Evolutionary conservation across 192 early-diverging fungal species (phyloP).

Genomic region (Mortierella hygrophila): DNA sequence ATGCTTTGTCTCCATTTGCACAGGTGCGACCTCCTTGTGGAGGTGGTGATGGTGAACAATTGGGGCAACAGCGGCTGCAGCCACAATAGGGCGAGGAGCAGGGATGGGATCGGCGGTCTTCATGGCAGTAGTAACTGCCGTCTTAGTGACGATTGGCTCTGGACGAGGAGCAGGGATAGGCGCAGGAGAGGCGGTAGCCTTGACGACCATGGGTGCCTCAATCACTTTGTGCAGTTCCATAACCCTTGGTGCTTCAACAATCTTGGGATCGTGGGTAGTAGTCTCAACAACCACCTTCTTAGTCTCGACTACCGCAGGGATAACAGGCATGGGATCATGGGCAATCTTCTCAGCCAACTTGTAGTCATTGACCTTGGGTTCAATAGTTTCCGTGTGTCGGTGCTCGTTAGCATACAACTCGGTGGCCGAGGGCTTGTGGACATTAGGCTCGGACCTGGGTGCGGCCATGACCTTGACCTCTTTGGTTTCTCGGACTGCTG

Average conservation of each 20-base stretch:
- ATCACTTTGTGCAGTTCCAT: neutral
- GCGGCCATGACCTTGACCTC: neutral
- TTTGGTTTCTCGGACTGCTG: neutral
- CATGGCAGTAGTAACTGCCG: neutral
- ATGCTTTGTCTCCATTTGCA: neutral
- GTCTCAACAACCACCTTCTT: neutral
- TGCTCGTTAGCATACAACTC: neutral
- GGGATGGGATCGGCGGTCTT: neutral
- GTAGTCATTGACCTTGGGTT: neutral
- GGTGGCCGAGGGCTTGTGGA: neutral
- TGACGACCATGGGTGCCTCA: neutral
- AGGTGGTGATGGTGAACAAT: neutral
- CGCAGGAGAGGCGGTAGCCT: neutral
- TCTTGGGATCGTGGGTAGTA: neutral
- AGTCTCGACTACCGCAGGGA: neutral
- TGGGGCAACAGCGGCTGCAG: neutral
- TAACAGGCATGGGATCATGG: neutral
- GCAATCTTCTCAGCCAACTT: neutral
- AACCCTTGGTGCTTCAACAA: neutral
- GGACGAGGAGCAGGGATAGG: neutral
- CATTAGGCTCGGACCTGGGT: neutral
- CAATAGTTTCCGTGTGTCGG: neutral
- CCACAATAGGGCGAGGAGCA: neutral
- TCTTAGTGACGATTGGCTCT: neutral
- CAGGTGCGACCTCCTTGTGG: neutral